Conservation (phyloP, 306 rosid species). For the Cucurbita maxima region DNA sequence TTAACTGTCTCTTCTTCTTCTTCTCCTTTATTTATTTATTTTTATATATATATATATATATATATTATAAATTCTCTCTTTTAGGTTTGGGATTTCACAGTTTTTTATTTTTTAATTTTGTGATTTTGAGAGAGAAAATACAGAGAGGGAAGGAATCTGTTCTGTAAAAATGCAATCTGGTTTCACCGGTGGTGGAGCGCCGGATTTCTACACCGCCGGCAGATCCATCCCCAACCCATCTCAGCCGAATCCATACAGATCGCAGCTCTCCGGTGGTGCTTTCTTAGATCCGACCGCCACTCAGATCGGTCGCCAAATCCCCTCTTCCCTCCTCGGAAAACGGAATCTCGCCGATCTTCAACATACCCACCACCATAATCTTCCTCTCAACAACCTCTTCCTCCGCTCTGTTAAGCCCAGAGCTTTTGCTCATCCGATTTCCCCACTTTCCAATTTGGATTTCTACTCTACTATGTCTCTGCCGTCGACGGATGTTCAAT, state of each 20-base stretch:
- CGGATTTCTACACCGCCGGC: slow-evolving; percentile 35
- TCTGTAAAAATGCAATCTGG: slow-evolving; percentile 49
- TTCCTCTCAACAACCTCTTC: slow-evolving; percentile 16
- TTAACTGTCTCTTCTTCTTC: neutral
- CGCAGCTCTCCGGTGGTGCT: slow-evolving; percentile 25
- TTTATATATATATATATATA: neutral
- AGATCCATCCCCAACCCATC: slow-evolving; percentile 42
- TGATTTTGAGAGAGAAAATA: neutral
- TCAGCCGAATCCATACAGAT: slow-evolving; percentile 34
- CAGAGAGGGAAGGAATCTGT: slow-evolving; percentile 3
- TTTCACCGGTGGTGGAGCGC: slow-evolving; percentile 40
- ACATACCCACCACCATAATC: slow-evolving; percentile 23
- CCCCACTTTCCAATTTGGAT: slow-evolving; percentile 42
- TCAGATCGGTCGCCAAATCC: slow-evolving; percentile 41
- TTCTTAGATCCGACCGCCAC: slow-evolving; percentile 35
- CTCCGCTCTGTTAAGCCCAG: slow-evolving; percentile 62
- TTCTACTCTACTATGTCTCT: slow-evolving; percentile 26
- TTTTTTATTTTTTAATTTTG: neutral
- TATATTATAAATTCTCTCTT: neutral
- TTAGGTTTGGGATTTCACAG: neutral
- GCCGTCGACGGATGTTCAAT: slow-evolving; percentile 1
- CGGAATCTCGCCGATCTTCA: slow-evolving; percentile 62
- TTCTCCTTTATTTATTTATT: neutral
- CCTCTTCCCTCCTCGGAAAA: slow-evolving; percentile 26
- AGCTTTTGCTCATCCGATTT: slow-evolving; percentile 28